Conservation (phyloP, 73 alveolate species). For the Paramecium sexaurelia region DNA sequence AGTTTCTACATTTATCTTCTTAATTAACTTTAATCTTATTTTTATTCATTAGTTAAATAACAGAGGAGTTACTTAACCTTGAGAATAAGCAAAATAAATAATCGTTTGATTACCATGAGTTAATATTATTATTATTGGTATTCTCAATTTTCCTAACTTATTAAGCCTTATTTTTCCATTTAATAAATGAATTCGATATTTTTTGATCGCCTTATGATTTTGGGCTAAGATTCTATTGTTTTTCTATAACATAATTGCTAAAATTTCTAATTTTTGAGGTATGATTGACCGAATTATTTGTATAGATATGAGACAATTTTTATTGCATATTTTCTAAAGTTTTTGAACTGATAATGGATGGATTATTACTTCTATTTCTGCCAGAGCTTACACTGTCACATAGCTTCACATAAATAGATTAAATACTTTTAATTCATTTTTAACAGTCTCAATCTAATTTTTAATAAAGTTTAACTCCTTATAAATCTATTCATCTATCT, state of each 20-base stretch:
- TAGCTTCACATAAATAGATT: background rate
- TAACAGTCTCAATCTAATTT: constrained; percentile 50
- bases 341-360: constrained; percentile 20
- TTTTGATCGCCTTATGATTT: background rate
- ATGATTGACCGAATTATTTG: background rate
- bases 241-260: background rate
- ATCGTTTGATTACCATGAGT: background rate
- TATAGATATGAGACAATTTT: background rate
- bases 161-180: background rate
- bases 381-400: constrained; percentile 47
- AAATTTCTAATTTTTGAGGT: background rate
- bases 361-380: constrained; percentile 26
- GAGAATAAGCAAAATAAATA: constrained; percentile 20
- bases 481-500: constrained; percentile 19
- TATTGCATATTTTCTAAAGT: background rate
- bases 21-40: background rate
- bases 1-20: constrained; percentile 13
- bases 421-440: constrained; percentile 15
- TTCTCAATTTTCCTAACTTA: background rate
- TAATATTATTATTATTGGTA: background rate
- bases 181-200: background rate
- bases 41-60: background rate
- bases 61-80: background rate
- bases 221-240: background rate
- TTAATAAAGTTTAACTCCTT: background rate